Base-by-base conservation (phyloP, 805 yeast genomes). In the Pichia paraexigua region DNA sequence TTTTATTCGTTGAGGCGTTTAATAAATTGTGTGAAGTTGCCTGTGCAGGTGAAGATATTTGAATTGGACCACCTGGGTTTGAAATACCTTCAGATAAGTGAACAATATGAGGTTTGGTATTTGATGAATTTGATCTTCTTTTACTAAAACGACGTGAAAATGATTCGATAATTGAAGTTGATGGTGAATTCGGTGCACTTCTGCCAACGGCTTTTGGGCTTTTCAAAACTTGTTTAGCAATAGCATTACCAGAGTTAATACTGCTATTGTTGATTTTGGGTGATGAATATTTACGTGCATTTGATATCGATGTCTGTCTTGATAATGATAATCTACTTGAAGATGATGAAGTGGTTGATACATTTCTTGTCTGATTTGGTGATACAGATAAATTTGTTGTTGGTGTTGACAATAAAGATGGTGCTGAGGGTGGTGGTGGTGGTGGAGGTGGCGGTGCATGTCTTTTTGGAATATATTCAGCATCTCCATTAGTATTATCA, bases 401-500 rank as follows among this genome's bases (percentile, higher is more conserved):
- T 13, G 28, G 2, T 15, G 49, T 6, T 15, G 48, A 3, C n/a
- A n/a, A n/a, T n/a, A n/a, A n/a, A n/a, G n/a, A n/a, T n/a, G n/a
- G n/a, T 15, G 49, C 8, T 15, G 48, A 3, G 9, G 53, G 12
- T 50, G 46, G 54, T 41, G 64, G 60, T n/a, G 64, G 61, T n/a
- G 63, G 63, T 11, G 70, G 69, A 18, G 68, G 71, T 4, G 68
- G 65, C 20, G 73, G 73, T 18, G 69, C 69, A 43, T 65, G 71
- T 51, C 70, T 60, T 40, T 58, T 61, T 17, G 73, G 73, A 20
- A 66, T 60, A 49, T 57, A 65, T 45, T 65, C 68, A 9, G 47
- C 57, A 45, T 64, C 67, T 22, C 45, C 32, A 21, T 27, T 4
- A 12, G 35, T 13, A 13, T 13, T 13, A 30, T 32, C 8, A 20